Evolutionary conservation across 2,329 filamentous ascomycete genomes (phyloP).

Genomic region (Didymella glomerata): DNA sequence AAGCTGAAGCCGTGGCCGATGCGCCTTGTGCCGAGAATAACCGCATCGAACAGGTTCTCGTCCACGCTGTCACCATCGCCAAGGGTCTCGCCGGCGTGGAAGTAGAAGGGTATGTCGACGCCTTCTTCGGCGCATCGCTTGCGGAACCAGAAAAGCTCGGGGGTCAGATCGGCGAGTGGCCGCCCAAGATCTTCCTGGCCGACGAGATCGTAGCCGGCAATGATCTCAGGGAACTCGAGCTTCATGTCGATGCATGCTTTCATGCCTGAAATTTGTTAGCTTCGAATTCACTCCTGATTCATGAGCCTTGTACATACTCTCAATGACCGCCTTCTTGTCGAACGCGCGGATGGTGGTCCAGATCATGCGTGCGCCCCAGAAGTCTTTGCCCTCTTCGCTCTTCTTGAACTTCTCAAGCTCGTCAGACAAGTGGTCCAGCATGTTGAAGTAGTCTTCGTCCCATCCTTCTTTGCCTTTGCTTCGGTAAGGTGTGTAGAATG

Average conservation of each 20-base stretch:
- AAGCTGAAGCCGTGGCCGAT: slow-evolving; percentile 91
- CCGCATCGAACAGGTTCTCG: slow-evolving; percentile 86
- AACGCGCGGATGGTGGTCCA: slow-evolving; percentile 78
- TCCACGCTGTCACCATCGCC: slow-evolving; percentile 81
- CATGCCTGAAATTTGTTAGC: slow-evolving; percentile 64
- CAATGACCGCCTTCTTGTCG: slow-evolving; percentile 71
- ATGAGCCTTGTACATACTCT: slow-evolving; percentile 57
- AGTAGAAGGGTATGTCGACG: slow-evolving; percentile 90
- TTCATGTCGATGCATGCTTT: slow-evolving; percentile 87
- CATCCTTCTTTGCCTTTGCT: slow-evolving; percentile 69
- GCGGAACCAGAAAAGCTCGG: slow-evolving; percentile 92
- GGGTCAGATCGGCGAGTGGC: slow-evolving; percentile 77
- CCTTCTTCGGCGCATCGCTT: slow-evolving; percentile 80
- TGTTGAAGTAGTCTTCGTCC: slow-evolving; percentile 72
- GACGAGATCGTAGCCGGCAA: slow-evolving; percentile 89
- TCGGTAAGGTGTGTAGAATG: slow-evolving; percentile 76
- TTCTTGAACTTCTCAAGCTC: slow-evolving; percentile 79
- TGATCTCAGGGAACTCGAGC: slow-evolving; percentile 76
- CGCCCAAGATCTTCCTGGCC: slow-evolving; percentile 85
- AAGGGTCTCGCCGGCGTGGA: slow-evolving; percentile 90
- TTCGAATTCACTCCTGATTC: no score
- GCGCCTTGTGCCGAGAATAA: slow-evolving; percentile 84
- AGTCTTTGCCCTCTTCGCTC: slow-evolving; percentile 73
- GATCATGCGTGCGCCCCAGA: slow-evolving; percentile 86
- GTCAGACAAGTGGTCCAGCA: slow-evolving; percentile 78